Evolutionary conservation across 192 early-diverging fungal species (phyloP), one percentile per base, ranked within the genome.

Genomic region (Coemansia sp.): DNA sequence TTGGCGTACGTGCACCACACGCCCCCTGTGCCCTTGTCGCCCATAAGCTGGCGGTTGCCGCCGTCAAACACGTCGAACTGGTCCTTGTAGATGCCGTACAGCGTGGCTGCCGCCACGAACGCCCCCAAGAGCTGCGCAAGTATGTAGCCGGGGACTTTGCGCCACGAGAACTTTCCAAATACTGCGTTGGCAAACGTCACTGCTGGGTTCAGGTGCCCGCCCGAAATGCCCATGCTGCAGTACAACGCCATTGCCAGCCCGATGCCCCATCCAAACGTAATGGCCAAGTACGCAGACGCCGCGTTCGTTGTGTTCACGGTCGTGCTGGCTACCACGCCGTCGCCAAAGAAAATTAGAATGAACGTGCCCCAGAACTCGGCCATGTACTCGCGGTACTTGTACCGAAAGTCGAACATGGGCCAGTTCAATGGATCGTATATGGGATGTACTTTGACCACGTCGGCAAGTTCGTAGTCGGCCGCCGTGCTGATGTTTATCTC

Each of bases 131-230:
- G 54, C 82, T 93, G 91, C 23, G 89, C 73, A 12, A 85, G 39
- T 35, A 86, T 86, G 75, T 86, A 91, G 27, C 80, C 63, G 2
- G 85, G 82, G 9, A 91, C 85, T 71, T 91, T 89, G 49, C 83
- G 69, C 77, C 85, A 88, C 19, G 88, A 75, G 67, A 93, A 90
- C 56, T 86, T 84, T 39, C 87, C 84, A 72, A 86, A 87, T 8
- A 86, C 62, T 11, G 86, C 88, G 57, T 87, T 80, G 6, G 87
- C 78, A 31, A 91, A 72, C 4, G 90, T 87, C 43, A 92, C 87
- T 1, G 90, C 90, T 21, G 91, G 91, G 77, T 92, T 92, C 57
- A 92, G 59, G 68, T 92, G 91, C 16, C 82, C 91, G 38, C 91
- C 90, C 12, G 89, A 90, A 14, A 90, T 63, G 50, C 85, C 84